Base-by-base conservation (phyloP, 371 early-diverging fungal species). In the Circinella umbellata region DNA sequence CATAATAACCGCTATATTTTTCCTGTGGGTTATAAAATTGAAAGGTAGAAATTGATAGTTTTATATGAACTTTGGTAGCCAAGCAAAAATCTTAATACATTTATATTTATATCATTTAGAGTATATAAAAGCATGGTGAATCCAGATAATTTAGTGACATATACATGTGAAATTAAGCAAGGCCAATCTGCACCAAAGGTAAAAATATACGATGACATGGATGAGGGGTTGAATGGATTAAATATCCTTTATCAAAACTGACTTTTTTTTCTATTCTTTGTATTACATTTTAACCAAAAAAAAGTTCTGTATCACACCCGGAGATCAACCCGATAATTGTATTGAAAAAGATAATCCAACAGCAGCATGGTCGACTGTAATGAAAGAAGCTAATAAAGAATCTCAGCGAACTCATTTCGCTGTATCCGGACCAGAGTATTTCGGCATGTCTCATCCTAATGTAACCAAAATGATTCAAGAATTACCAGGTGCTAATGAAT, bases 1-100 rank as follows among this genome's bases (percentile, higher is more conserved):
- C 96, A 97, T 69, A 93, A 90, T 66, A 91, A 93, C 60, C 89
- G 95, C 10, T 96, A 97, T 66, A 94, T 97, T 53, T 97, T 90
- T 86, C 94, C 97, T 14, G 89, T 93, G 18, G 97, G 97, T 5
- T 97, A 91, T 78, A 87, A 75, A 54, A 80, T 86, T 9, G 79
- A 78, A 75, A 75, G 86, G 81, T 82, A 76, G 66, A 27, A 27
- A 27, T 27, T 27, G 27, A 27, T 27, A 27, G 27, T 27, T 27
- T 27, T 1, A 27, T 27, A 27, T 27, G 2, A 51, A 51, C 51
- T 51, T 51, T 13, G 8, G 51, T n/a, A 51, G 15, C 6, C 42
- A 42, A 42, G 27, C 27, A 27, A 27, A 27, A 27, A 27, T 0
- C 27, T 27, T 27, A 27, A 27, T 27, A 27, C 27, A 27, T 27